Evolutionary conservation across 306 rosid species (phyloP).

Genomic region (Cercis canadensis): DNA sequence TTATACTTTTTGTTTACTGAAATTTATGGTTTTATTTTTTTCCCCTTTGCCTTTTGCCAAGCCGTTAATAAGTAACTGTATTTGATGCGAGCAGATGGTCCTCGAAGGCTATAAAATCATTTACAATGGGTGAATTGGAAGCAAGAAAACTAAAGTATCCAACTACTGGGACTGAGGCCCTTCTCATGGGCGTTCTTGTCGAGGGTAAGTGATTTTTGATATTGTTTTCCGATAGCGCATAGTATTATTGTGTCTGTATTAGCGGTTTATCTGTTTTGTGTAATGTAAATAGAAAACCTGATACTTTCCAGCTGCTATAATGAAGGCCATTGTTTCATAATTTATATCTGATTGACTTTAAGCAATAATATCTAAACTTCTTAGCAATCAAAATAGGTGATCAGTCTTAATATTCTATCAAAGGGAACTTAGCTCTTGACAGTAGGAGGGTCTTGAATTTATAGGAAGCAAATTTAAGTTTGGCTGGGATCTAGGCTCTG

Average conservation of each 20-base stretch:
- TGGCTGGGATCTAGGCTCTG: too few relatives aligned
- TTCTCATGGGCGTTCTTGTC: slow-evolving; percentile 77
- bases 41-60: neutral
- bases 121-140: slow-evolving; percentile 70
- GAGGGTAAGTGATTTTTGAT: slow-evolving; percentile 54
- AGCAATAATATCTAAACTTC: neutral
- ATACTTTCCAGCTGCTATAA: neutral
- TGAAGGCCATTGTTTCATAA: neutral
- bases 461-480: neutral
- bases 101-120: slow-evolving; percentile 73
- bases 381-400: too few relatives aligned
- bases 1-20: too few relatives aligned
- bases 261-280: neutral
- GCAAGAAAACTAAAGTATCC: slow-evolving; percentile 71
- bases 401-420: neutral
- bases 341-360: neutral
- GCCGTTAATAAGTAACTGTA: slow-evolving; percentile 1
- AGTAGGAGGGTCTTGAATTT: neutral
- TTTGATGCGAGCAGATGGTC: slow-evolving; percentile 73
- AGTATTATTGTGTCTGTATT: neutral
- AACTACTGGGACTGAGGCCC: slow-evolving; percentile 71
- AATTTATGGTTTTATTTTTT: too few relatives aligned
- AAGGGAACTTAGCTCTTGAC: neutral
- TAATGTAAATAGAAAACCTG: neutral
- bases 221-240: neutral